Evolutionary conservation across 306 rosid genomes (phyloP), one percentile per base, ranked within the genome.

Genomic region (Cyamopsis tetragonoloba): DNA sequence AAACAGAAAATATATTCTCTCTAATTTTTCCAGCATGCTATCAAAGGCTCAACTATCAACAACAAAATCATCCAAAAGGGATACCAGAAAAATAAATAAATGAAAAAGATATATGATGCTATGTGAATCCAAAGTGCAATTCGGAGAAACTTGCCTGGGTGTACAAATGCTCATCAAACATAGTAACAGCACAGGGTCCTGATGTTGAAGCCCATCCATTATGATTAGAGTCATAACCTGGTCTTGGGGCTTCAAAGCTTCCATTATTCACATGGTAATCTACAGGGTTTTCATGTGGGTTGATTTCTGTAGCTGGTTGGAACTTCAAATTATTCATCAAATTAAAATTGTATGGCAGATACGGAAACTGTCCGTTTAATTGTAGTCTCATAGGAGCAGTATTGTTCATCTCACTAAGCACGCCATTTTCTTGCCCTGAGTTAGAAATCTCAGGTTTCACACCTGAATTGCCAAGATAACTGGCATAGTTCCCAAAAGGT

Each of bases 131-230:
- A 42, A 41, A 71, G n/a, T 49, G 49, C 53, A 59, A 35, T 76
- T 39, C 41, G 61, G 79, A 53, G 28, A 47, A 62, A 59, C 72
- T 69, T 64, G 80, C 74, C 47, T 69, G 77, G 49, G 66, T 44
- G 38, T 54, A 74, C 15, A 79, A 55, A 49, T 62, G 73, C 62
- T 79, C 80, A 63, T 74, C 83, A 63, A 74, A 79, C 65, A 74
- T 56, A 63, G 15, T 34, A 58, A 34, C 30, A 58, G 61, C 77
- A 80, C 83, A 88, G 69, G 87, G 86, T 35, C 95, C 90, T 26
- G 96, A 81, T 11, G 96, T 65, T 41, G 96, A 80, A 67, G 85
- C 87, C 99, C 99, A 93, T 42, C 72, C 79, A 66, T 79, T 87
- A 30, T 88, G 89, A 41, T 63, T 73, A 56, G 91, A 30, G 51